These are phyloP conservation scores for Obelidium mucronatum DNA, from an alignment of 192 early-diverging fungal genomes.

Conservation along the genomic window DNA sequence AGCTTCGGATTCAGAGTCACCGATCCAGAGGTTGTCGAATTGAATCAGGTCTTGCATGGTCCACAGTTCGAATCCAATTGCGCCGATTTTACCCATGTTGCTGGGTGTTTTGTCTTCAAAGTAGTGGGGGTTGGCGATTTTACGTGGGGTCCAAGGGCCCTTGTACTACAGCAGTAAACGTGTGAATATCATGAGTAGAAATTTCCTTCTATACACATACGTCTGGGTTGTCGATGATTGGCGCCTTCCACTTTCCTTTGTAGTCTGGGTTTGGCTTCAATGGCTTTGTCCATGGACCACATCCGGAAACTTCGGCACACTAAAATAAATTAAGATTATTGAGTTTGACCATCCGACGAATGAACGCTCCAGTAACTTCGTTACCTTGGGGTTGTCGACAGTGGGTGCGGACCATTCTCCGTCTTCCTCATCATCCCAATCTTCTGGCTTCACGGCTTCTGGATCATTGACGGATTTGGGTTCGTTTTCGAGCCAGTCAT, in stretches of 20 bases:
- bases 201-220: too few relatives aligned
- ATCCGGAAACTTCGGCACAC: constrained; percentile 72
- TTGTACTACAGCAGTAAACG: too few relatives aligned
- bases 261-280: constrained; percentile 90
- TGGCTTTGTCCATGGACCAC: constrained; percentile 85
- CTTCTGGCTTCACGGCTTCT: constrained; percentile 80
- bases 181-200: too few relatives aligned
- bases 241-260: constrained; percentile 90
- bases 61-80: constrained; percentile 93
- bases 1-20: constrained; percentile 73
- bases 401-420: constrained; percentile 87
- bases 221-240: constrained; percentile 87
- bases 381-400: constrained; percentile 87
- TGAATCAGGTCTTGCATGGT: constrained; percentile 88
- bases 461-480: constrained; percentile 78
- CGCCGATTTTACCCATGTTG: constrained; percentile 82
- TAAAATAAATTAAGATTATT: too few relatives aligned
- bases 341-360: too few relatives aligned
- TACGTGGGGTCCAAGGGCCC: constrained; percentile 84
- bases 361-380: too few relatives aligned
- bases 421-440: constrained; percentile 93
- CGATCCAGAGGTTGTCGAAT: constrained; percentile 93
- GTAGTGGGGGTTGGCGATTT: constrained; percentile 85
- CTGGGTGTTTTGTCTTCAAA: constrained; percentile 82
- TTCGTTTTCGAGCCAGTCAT: constrained; percentile 90